Percentiles rank a stretch among this genome's conserved stretches.
Evolutionary conservation across 1,284 basidiomycete species (phyloP).

Genomic region (Ustilago esculenta): DNA sequence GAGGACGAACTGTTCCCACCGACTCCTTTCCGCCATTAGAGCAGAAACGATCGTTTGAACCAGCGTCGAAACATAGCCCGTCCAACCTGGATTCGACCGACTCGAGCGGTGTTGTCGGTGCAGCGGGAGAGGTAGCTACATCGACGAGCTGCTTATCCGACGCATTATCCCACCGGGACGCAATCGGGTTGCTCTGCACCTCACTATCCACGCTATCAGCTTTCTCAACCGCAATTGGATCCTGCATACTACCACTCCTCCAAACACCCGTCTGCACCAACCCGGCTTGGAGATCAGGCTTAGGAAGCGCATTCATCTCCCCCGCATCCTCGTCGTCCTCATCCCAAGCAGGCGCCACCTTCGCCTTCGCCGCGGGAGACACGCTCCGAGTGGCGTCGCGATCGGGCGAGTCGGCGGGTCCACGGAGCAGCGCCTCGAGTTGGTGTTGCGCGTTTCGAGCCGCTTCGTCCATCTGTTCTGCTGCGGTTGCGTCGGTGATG

Average conservation of each 20-base stretch:
- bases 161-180: slow-evolving; percentile 1
- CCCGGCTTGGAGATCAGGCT: slow-evolving; percentile 32
- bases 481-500: slow-evolving; percentile 24
- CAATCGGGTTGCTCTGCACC: too few species aligned
- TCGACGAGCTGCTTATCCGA: slow-evolving; percentile 13
- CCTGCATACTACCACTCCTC: neutral
- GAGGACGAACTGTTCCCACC: neutral
- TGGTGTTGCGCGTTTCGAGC: slow-evolving; percentile 33
- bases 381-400: too few species aligned
- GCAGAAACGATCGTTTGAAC: neutral
- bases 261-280: neutral
- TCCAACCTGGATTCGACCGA: slow-evolving; percentile 7
- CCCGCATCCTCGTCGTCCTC: slow-evolving; percentile 50
- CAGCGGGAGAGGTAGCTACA: slow-evolving; percentile 8
- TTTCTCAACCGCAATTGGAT: neutral
- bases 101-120: neutral
- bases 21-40: too few species aligned
- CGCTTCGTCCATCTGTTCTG: slow-evolving; percentile 36
- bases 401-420: slow-evolving; percentile 11
- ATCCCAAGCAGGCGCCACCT: slow-evolving; percentile 54
- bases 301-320: slow-evolving; percentile 42
- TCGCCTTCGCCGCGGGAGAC: neutral
- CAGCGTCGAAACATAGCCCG: too few species aligned
- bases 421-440: slow-evolving; percentile 42
- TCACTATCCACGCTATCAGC: neutral